Conservation (phyloP, 345 rosid genomes). For the Lepidium sativum region DNA sequence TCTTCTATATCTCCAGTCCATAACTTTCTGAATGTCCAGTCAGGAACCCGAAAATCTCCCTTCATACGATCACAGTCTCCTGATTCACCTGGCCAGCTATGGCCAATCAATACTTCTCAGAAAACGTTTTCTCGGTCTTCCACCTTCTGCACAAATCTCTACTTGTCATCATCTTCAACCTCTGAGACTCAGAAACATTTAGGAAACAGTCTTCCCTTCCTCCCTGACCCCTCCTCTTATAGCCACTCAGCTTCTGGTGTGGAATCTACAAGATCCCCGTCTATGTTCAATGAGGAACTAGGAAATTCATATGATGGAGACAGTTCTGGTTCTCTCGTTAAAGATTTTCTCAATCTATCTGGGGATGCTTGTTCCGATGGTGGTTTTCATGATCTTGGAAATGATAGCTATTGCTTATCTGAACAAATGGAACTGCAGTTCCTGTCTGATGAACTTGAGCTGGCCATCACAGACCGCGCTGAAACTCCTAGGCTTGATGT, state of each 20-base stretch:
- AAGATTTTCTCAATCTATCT: slow-evolving; percentile 43
- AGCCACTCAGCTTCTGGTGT: slow-evolving; percentile 44
- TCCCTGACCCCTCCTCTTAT: slow-evolving; percentile 55
- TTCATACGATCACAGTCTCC: slow-evolving; percentile 36
- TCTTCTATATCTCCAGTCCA: slow-evolving; percentile 23
- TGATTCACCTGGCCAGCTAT: slow-evolving; percentile 31
- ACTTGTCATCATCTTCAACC: slow-evolving; percentile 66
- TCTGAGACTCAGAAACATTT: slow-evolving; percentile 50
- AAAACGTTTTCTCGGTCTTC: slow-evolving; percentile 60
- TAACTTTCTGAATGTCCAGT: slow-evolving; percentile 27
- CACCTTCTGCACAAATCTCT: slow-evolving; percentile 72
- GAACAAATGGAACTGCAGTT: slow-evolving; percentile 77
- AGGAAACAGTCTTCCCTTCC: slow-evolving; percentile 65
- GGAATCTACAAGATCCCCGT: slow-evolving; percentile 49
- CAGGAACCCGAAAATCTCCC: slow-evolving; percentile 34
- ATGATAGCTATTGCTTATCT: slow-evolving; percentile 36
- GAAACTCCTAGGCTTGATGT: slow-evolving; percentile 85
- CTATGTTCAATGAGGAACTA: slow-evolving; percentile 42
- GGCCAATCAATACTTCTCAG: slow-evolving; percentile 33
- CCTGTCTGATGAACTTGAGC: slow-evolving; percentile 74
- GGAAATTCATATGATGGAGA: slow-evolving; percentile 36
- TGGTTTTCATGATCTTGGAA: slow-evolving; percentile 38
- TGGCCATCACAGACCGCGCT: slow-evolving; percentile 63
- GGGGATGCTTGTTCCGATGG: slow-evolving; percentile 48
- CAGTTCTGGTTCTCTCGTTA: slow-evolving; percentile 40